Base-by-base conservation (phyloP, 805 yeast species). In the Metschnikowia similis region DNA sequence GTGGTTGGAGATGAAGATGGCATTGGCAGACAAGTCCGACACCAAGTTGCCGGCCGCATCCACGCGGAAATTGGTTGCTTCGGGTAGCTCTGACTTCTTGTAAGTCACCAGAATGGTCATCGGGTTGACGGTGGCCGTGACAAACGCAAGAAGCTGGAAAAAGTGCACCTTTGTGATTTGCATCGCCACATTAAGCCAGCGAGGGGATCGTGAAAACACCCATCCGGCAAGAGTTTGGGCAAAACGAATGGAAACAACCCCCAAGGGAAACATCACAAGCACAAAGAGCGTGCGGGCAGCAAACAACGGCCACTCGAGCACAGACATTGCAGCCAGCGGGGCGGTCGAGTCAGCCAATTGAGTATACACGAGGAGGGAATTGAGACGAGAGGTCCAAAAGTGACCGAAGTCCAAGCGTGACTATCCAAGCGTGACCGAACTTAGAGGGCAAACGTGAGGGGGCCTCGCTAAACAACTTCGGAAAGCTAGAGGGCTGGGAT, bases 1-100 rank as follows among this genome's bases (percentile, higher is more conserved):
- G 66, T 92, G 98, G 63, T 92, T 92, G n/a, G 94, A 81, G 34
- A 91, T 84, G 41, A 85, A 64, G 2, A 92, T 76, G 0, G 87
- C 76, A 36, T 82, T 76, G 17, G 79, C 79, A 7, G 72, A 65
- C 40, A 84, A 59, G 10, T 57, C 50, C 53, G 47, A 53, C 49
- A 34, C 59, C 60, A 59, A 48, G 40, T 59, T 55, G n/a, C 63
- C 64, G 9, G 48, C 59, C 21, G 35, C 39, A 34, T 54, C 58
- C 17, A 51, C 57, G 51, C 49, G 48, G 58, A 48, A 52, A 10
- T 48, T 52, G 55, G 73, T 66, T 7, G 70, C 59, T 9, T 66
- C 70, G 44, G 54, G 66, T 49, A 69, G 67, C 29, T 73, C 58
- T 6, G 70, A 48, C 28, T 67, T 63, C 55, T 75, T 80, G 42